Base-by-base conservation (phyloP, 148 eudicot species). In the Rhododendron kiyosumense region DNA sequence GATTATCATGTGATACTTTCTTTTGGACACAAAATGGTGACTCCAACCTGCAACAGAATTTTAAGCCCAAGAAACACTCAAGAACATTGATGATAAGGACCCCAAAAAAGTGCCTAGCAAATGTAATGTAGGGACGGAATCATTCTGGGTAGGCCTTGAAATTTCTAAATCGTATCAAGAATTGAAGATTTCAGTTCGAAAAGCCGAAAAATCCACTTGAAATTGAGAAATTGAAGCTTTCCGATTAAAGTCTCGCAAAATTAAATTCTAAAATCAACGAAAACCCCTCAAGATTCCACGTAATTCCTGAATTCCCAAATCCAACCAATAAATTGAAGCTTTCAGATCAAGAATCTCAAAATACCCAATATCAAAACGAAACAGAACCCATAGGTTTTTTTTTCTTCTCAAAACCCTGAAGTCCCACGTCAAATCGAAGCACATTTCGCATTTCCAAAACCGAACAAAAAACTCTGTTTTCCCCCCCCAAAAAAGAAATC, bases 1-100 rank as follows among this genome's bases (percentile, higher is more conserved):
- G 59, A 96, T 93, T 73, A 96, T 95, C 86, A 96, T 3, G 85
- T 95, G 98, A 73, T 96, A 96, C 89, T 91, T 95, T 86, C 97
- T 88, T 81, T 85, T 95, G 7, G 96, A 91, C 87, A 96, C 92
- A 73, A 91, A 95, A 86, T 96, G 94, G 86, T 95, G 93, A 85
- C 95, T 95, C 99, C 98, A 96, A 13, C 99, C 99, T 96, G 79
- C 17, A 69, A 71, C 26, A 76, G 9, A 79, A 17, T 7, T 49
- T 57, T 59, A 59, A 52, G 12, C 13, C n/a, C 15, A 41, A 20
- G 9, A 81, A 63, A 63, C 61, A 20, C 61, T 36, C 46, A 80
- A 49, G 17, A 54, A 54, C 17, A 14, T 54, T 17, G 17, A 4
- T 13, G 2, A 14, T 63, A 7, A 63, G 28, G 69, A 63, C 61